Base-by-base conservation (phyloP, 2,329 filamentous ascomycete species). In the Aureobasidium sp. region DNA sequence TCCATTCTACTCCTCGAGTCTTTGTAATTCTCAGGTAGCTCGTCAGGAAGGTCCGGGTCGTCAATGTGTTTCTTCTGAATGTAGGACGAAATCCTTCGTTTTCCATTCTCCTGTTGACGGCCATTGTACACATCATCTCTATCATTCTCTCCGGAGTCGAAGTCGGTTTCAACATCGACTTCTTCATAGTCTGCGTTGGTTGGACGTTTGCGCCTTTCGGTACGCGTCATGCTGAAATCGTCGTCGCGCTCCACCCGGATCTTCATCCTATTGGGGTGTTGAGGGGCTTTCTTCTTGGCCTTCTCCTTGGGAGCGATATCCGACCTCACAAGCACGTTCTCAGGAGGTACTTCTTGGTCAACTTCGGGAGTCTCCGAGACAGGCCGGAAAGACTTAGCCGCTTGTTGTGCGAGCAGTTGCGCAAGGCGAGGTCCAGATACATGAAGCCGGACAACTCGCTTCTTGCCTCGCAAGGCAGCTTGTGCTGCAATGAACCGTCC, bases 401-500 rank as follows among this genome's bases (percentile, higher is more conserved):
- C 66, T 49, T 70, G 68, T 47, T 66, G 66, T 9, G 69, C 67
- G n/a, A 69, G 60, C 15, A 77, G 64, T 19, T 70, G 67, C 9
- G 73, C 71, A 9, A 79, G 68, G 17, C 69, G 70, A 13, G 70
- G 67, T 25, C 67, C 67, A 13, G 70, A 66, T 4, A 80, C 63
- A 2, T 64, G 69, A 1, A 80, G 67, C 47, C 68, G 74, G 9
- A 79, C 73, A 15, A 79, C 66, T 40, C 73, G 75, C 38, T 74
- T 75, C 64, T 77, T 78, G 37, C 71, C 72, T 60, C 74, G 74
- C 67, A 79, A 74, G 17, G 72, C 71, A 15, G 77, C 77, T 51
- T 73, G 72, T n/a, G 78, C 71, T 60, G 76, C 70, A 53, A 78
- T 75, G 60, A 73, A 78, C 0, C 77, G 71, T 31, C 77, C 77